Conservation (phyloP, 306 rosid genomes). For the Echinosophora koreensis region DNA sequence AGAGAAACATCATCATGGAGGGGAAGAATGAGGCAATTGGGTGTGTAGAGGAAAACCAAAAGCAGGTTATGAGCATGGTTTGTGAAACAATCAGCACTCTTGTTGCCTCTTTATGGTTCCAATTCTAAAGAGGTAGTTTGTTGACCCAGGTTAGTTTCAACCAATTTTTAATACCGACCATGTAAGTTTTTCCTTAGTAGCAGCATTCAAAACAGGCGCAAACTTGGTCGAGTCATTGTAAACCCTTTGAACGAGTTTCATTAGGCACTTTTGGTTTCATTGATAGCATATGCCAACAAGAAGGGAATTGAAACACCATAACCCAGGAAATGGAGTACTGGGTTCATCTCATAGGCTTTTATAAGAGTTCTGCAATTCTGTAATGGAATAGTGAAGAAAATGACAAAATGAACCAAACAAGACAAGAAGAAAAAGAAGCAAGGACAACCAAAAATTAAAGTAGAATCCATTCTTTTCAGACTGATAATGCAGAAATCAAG, state of each 20-base stretch:
- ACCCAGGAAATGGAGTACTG: conserved; percentile 73
- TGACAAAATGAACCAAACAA: conserved; percentile 21
- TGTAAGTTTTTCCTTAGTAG: conserved; percentile 2
- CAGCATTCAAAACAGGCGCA: background rate
- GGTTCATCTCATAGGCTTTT: conserved; percentile 94
- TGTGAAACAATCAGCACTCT: conserved; percentile 13
- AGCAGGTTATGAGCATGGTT: conserved; percentile 5
- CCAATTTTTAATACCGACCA: conserved; percentile 16
- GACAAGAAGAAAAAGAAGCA: conserved; percentile 10
- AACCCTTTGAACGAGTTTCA: conserved; percentile 41
- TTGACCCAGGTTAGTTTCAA: conserved; percentile 12
- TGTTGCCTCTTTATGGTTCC: conserved; percentile 21
- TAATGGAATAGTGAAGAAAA: conserved; percentile 44
- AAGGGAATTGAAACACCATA: conserved; percentile 72
- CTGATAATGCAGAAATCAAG: background rate
- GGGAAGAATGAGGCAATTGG: conserved; percentile 14
- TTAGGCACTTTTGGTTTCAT: conserved; percentile 57
- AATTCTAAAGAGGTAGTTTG: background rate
- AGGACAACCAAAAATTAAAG: conserved; percentile 11
- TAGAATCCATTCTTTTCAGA: conserved; percentile 13
- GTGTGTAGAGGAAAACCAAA: conserved; percentile 15
- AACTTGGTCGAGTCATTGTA: background rate
- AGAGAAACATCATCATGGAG: background rate
- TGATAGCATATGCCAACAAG: conserved; percentile 66
- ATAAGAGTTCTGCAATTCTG: conserved; percentile 82